phyloP scores from a whole-genome alignment of 345 rosid genomes.

The Noccaea bulbosa region DNA sequence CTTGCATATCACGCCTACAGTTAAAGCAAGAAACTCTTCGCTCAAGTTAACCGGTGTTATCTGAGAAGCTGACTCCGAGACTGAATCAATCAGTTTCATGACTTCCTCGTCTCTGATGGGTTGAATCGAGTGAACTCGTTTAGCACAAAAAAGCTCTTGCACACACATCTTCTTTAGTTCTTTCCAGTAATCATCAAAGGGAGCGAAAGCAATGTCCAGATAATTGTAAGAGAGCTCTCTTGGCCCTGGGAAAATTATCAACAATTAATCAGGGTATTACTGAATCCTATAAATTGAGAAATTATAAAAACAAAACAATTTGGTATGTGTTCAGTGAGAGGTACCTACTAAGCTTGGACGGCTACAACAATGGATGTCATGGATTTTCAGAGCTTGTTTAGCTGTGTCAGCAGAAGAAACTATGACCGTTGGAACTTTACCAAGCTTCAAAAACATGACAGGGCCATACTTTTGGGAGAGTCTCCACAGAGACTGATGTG shows the following conservation, averaged over 20 bases:
- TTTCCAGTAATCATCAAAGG: slow-evolving; percentile 51
- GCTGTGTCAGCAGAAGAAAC: slow-evolving; percentile 54
- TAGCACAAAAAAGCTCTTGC: slow-evolving; percentile 49
- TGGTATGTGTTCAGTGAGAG: not conserved
- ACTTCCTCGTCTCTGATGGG: slow-evolving; percentile 54
- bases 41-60: slow-evolving; percentile 36
- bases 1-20: slow-evolving; percentile 43
- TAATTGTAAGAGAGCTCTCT: slow-evolving; percentile 51
- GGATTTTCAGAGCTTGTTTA: slow-evolving; percentile 44
- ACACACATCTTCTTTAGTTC: slow-evolving; percentile 47
- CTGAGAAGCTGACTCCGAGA: slow-evolving; percentile 22
- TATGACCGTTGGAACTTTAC: slow-evolving; percentile 38
- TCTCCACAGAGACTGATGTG: slow-evolving; percentile 43
- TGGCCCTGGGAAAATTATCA: slow-evolving; percentile 26
- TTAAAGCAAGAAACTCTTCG: slow-evolving; percentile 36
- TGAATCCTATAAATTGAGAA: not conserved
- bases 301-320: too few species aligned
- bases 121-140: slow-evolving; percentile 40
- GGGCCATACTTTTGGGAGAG: slow-evolving; percentile 57
- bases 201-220: slow-evolving; percentile 51
- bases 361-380: slow-evolving; percentile 52
- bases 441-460: slow-evolving; percentile 49
- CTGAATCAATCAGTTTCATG: slow-evolving; percentile 38
- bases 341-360: slow-evolving; percentile 43
- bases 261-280: not conserved